Base-by-base conservation (phyloP, 2,329 filamentous ascomycete genomes). In the Chaetothyriales sp. region DNA sequence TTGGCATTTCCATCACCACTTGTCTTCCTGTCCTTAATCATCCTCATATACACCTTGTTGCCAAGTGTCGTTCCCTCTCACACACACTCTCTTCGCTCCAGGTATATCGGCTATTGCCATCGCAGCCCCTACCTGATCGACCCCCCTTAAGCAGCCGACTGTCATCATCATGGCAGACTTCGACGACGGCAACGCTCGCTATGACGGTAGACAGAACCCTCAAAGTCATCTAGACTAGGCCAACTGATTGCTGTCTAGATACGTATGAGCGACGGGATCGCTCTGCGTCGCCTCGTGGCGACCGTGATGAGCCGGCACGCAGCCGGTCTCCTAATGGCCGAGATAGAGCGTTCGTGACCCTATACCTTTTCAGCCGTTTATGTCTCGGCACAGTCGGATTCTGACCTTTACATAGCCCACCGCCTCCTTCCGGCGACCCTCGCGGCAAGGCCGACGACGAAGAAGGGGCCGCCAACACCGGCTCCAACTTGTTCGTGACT, bases 401-500 rank as follows among this genome's bases (percentile, higher is more conserved):
- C 48, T 59, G 50, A 60, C 51, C 45, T 43, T 49, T 22, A 36
- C 19, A 18, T 47, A 69, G 76, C 67, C 62, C 73, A 65, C 66
- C 70, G 44, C 55, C 70, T 46, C 68, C 70, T 43, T 66, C 32
- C 69, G 47, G 70, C 71, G 57, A 64, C 69, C 53, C 70, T 70
- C 58, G 69, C 70, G 62, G 7, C 19, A 56, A 66, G 54, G 64
- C 68, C 49, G 67, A 69, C 42, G 58, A 60, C 36, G 86, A 78
- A 45, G 83, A 86, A 62, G 84, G 84, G 60, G 83, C 89, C 57
- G 67, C 84, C 65, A 98, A 98, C 72, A 85, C 88, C 56, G 92
- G 92, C 61, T 95, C 92, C 60, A 98, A 98, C 74, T 84, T 98
- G 53, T 98, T 98, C 68, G 92, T 98, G 59, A 98, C 92, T 57